phyloP scores from a whole-genome alignment of 768 basidiomycete species.

The Krasilnikovozyma curviuscula region DNA sequence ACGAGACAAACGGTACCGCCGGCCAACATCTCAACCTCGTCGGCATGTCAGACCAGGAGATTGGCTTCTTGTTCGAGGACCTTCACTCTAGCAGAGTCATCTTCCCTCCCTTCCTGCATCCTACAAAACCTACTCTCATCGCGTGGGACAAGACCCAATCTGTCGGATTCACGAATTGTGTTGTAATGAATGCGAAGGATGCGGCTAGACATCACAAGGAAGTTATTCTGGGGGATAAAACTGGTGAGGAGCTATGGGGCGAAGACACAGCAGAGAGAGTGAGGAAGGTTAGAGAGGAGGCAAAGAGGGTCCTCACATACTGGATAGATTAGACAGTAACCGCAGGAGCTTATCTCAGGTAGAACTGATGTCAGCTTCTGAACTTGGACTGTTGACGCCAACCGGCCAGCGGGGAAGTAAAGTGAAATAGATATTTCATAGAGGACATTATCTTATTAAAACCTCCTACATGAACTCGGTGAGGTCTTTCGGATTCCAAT shows the following conservation, averaged over 20 bases:
- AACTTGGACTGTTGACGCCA: too few species aligned
- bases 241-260: conserved; percentile 51
- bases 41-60: neutral
- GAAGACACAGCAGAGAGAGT: conserved; percentile 41
- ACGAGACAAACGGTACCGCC: too few species aligned
- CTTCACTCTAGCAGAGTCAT: neutral
- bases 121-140: conserved; percentile 39
- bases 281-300: conserved; percentile 39
- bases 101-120: neutral
- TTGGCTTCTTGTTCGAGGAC: neutral
- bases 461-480: too few species aligned
- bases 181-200: conserved; percentile 60
- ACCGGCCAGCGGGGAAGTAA: too few species aligned
- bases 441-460: too few species aligned
- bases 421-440: too few species aligned
- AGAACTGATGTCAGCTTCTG: too few species aligned
- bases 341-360: too few species aligned
- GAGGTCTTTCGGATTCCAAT: too few species aligned
- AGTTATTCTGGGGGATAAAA: conserved; percentile 20
- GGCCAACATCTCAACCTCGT: conserved; percentile 4
- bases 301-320: conserved; percentile 28
- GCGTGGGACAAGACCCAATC: conserved; percentile 57
- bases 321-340: conserved; percentile 13
- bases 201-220: conserved; percentile 44
- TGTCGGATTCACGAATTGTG: conserved; percentile 58